Percentiles rank a stretch among this genome's conserved stretches.
These are phyloP conservation scores for Calonectria henricotiae DNA, from an alignment of 2,329 filamentous ascomycete genomes.

Conservation along the genomic window DNA sequence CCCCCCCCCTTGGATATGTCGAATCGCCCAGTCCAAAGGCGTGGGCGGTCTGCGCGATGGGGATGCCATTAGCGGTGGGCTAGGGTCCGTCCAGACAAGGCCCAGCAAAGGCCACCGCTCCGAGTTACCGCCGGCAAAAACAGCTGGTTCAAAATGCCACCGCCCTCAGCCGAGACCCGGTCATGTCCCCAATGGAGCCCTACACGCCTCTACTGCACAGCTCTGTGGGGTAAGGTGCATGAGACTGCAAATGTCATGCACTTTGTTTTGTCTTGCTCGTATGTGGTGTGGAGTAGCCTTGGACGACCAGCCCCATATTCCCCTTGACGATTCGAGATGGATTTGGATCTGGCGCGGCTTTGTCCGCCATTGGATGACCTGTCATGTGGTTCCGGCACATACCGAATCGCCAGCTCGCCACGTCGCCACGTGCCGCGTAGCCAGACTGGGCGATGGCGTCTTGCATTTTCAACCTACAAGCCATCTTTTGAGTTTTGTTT, in stretches of 20 bases:
- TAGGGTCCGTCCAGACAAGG: neutral
- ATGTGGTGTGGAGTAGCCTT: neutral
- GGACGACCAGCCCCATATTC: neutral
- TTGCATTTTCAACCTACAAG: neutral
- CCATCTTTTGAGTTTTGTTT: neutral
- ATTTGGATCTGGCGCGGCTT: neutral
- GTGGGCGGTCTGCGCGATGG: slow-evolving; percentile 2
- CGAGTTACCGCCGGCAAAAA: neutral
- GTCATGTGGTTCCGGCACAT: neutral
- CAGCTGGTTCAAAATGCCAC: neutral
- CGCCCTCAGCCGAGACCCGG: neutral
- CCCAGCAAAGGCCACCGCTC: neutral
- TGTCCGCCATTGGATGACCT: neutral
- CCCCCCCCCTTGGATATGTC: neutral
- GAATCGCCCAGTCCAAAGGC: neutral
- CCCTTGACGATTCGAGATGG: neutral
- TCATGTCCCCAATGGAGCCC: neutral
- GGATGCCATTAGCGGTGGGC: neutral
- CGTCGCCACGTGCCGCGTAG: neutral
- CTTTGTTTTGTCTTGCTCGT: neutral
- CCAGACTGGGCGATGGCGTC: neutral
- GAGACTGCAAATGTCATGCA: neutral
- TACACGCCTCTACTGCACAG: neutral
- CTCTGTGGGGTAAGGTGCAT: neutral
- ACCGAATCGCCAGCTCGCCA: neutral